Conservation (phyloP, 2,329 filamentous ascomycete genomes). For the Plectosphaerella plurivora region DNA sequence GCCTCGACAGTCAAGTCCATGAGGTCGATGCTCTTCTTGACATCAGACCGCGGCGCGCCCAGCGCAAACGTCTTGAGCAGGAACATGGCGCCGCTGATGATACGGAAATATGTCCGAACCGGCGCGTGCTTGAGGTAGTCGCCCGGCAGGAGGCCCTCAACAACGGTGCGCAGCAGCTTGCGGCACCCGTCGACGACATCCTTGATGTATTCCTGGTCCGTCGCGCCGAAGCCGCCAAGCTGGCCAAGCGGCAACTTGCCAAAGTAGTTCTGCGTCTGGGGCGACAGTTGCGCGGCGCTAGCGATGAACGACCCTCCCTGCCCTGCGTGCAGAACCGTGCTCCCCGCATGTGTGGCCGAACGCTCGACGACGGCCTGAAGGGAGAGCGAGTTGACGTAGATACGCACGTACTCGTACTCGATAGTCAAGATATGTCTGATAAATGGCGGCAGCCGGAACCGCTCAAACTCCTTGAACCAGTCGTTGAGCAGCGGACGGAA, state of each 20-base stretch:
- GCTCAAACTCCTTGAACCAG: constrained; percentile 80
- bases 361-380: constrained; percentile 93
- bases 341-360: constrained; percentile 70
- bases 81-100: constrained; percentile 82
- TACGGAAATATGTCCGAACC: constrained; percentile 80
- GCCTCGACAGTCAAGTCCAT: constrained; percentile 73
- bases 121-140: constrained; percentile 79
- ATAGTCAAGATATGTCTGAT: constrained; percentile 78
- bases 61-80: constrained; percentile 80
- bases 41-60: constrained; percentile 73
- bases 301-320: constrained; percentile 29
- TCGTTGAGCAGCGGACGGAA: constrained; percentile 74
- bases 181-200: constrained; percentile 76
- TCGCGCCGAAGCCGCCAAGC: constrained; percentile 58
- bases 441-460: constrained; percentile 63
- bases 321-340: constrained; percentile 24
- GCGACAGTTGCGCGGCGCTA: constrained; percentile 45
- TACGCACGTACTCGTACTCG: constrained; percentile 91
- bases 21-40: constrained; percentile 68
- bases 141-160: constrained; percentile 68
- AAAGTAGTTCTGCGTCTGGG: constrained; percentile 61
- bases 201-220: constrained; percentile 68
- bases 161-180: constrained; percentile 71
- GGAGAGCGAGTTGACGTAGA: constrained; percentile 92
- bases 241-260: constrained; percentile 61